Percentiles rank a stretch among this genome's conserved stretches.
Conservation (phyloP, 306 rosid species). For the Datisca glomerata region DNA sequence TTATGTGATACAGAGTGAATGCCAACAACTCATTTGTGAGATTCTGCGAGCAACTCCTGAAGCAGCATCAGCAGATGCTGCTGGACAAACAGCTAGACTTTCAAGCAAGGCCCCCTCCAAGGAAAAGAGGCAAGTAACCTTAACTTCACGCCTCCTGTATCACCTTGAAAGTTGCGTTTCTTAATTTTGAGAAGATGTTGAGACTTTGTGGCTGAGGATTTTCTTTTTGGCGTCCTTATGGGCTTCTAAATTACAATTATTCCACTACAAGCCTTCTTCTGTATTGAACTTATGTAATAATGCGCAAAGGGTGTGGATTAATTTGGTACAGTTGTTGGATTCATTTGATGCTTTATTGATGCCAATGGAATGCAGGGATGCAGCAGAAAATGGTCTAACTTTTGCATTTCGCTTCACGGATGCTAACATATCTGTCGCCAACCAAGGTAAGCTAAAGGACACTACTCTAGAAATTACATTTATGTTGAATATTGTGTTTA, state of each 20-base stretch:
- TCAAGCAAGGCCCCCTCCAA: conserved; percentile 91
- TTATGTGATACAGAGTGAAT: conserved; percentile 62
- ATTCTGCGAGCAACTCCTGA: conserved; percentile 98
- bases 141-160: background rate
- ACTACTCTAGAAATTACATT: conserved; percentile 3
- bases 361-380: conserved; percentile 53
- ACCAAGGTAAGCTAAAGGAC: conserved; percentile 55
- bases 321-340: too few relatives aligned
- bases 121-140: conserved; percentile 57
- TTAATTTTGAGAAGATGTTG: too few relatives aligned
- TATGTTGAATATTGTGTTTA: background rate
- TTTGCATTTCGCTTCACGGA: conserved; percentile 98
- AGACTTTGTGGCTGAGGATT: too few relatives aligned
- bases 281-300: too few relatives aligned
- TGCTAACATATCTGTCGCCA: conserved; percentile 70
- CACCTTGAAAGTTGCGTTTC: too few relatives aligned
- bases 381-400: conserved; percentile 84
- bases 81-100: conserved; percentile 97
- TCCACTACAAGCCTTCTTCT: too few relatives aligned
- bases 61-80: conserved; percentile 99
- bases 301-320: too few relatives aligned
- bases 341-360: too few relatives aligned
- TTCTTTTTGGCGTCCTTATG: too few relatives aligned
- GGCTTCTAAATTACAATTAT: too few relatives aligned
- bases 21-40: conserved; percentile 99